Evolutionary conservation across 129 eudicot species (phyloP), one percentile per base, ranked within the genome.

Genomic region (Sambucus nigra): DNA sequence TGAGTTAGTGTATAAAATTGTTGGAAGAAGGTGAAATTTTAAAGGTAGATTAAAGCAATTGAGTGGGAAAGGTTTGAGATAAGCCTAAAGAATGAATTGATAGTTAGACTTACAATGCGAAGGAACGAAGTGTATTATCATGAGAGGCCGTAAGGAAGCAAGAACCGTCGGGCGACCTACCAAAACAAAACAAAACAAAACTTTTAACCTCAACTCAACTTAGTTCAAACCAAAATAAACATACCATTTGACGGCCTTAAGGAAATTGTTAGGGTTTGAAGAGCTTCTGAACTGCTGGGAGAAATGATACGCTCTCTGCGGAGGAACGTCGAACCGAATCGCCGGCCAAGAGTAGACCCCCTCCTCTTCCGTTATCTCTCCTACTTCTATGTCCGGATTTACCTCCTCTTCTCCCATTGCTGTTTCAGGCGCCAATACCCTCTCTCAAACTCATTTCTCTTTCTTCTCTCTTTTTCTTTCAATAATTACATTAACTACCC

Each of bases 121-220:
- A 89, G 7, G 73, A 1, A 53, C 78, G 78, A 57, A 81, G 82
- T 4, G 70, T 47, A 71, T 81, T 89, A 35, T 89, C 94, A 35
- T 89, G 95, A 8, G 88, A 73, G 47, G 81, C 73, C 9, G 86
- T 81, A 27, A 89, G 61, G 58, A 89, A 85, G 71, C 94, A 78
- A 1, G 95, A 89, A 66, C 95, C 98, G 76, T 89, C 98, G 10
- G 89, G 98, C 18, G 98, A 85, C 98, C 98, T 89, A 44, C 20
- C 71, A 61, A 16, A 54, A 27, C 47, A 45, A 20, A n/a, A 51
- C 28, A 9, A 24, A 62, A 31, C n/a, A n/a, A n/a, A n/a, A n/a
- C n/a, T n/a, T n/a, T n/a, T n/a, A n/a, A n/a, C n/a, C n/a, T n/a
- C n/a, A n/a, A n/a, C n/a, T n/a, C n/a, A n/a, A n/a, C n/a, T n/a